These are phyloP conservation scores for Chytriomyces sp. DNA, from an alignment of 192 early-diverging fungal species.

Conservation along the genomic window DNA sequence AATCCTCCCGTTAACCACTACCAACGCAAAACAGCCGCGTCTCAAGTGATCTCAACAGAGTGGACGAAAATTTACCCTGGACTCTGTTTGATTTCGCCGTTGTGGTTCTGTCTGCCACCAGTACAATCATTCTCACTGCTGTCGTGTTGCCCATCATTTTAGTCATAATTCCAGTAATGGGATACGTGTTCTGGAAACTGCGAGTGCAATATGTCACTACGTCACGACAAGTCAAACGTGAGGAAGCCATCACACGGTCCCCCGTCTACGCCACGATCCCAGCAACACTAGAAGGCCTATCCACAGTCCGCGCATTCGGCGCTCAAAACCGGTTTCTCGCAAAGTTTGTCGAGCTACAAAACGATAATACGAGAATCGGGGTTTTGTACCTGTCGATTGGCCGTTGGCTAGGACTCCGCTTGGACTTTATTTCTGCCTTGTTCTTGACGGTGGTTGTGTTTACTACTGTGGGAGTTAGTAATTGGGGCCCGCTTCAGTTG, in stretches of 20 bases:
- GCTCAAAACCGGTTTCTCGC: slow-evolving; percentile 62
- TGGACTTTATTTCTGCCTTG: slow-evolving; percentile 49
- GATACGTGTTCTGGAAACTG: slow-evolving; percentile 54
- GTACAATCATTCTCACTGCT: slow-evolving; percentile 64
- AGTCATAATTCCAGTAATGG: slow-evolving; percentile 53
- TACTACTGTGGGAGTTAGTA: slow-evolving; percentile 48
- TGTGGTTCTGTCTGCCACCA: slow-evolving; percentile 61
- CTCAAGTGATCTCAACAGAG: slow-evolving; percentile 62
- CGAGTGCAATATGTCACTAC: slow-evolving; percentile 60
- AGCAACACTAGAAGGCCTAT: slow-evolving; percentile 71
- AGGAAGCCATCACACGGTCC: slow-evolving; percentile 71
- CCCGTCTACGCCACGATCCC: slow-evolving; percentile 67
- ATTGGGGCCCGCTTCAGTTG: slow-evolving; percentile 34
- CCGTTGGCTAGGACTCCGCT: slow-evolving; percentile 62
- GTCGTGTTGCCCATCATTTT: slow-evolving; percentile 69
- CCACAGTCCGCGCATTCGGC: slow-evolving; percentile 70
- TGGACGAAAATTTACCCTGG: slow-evolving; percentile 63
- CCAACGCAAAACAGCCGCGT: slow-evolving; percentile 36
- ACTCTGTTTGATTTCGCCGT: slow-evolving; percentile 63
- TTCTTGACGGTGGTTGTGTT: slow-evolving; percentile 58
- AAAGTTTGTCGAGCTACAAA: slow-evolving; percentile 57
- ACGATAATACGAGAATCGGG: slow-evolving; percentile 65
- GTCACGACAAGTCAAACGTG: slow-evolving; percentile 70
- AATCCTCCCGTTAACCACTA: not conserved
- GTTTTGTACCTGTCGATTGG: slow-evolving; percentile 47